Evolutionary conservation across 495 filamentous ascomycete species (phyloP).

Genomic region (Annulohypoxylon bovei): DNA sequence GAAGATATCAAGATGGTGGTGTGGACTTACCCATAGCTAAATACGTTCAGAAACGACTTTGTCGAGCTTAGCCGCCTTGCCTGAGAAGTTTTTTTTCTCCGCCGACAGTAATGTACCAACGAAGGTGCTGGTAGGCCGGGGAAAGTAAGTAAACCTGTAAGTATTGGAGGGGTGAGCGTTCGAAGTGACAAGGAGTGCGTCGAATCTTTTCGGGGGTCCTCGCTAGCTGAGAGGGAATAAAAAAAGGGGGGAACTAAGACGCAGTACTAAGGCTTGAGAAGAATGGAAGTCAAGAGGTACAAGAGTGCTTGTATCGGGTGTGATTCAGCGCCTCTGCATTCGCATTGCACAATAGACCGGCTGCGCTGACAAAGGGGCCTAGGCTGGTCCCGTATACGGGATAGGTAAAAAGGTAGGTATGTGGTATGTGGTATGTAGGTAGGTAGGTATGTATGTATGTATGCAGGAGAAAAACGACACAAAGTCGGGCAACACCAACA

Average conservation of each 20-base stretch:
- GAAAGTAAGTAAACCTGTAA: constrained; percentile 39
- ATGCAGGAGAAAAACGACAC: constrained; percentile 44
- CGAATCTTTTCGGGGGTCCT: constrained; percentile 35
- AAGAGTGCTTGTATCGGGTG: constrained; percentile 40
- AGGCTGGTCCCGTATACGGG: constrained; percentile 34
- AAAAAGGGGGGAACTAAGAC: constrained; percentile 20
- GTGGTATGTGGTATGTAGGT: constrained; percentile 6
- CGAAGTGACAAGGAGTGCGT: constrained; percentile 41
- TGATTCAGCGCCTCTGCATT: constrained; percentile 41
- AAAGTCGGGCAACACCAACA: constrained; percentile 10
- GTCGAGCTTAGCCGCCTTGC: constrained; percentile 55
- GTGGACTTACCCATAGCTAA: constrained; percentile 59
- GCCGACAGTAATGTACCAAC: constrained; percentile 37
- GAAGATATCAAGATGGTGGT: constrained; percentile 40
- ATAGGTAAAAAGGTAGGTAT: constrained; percentile 27
- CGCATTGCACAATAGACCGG: constrained; percentile 32
- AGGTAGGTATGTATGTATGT: constrained; percentile 21
- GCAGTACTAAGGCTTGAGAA: constrained; percentile 33
- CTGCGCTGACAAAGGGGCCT: constrained; percentile 32
- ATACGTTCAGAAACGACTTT: constrained; percentile 46
- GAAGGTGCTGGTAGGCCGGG: constrained; percentile 32
- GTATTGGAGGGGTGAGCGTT: constrained; percentile 45
- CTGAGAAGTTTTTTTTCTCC: constrained; percentile 45
- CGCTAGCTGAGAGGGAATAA: constrained; percentile 41
- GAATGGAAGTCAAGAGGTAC: constrained; percentile 27